Evolutionary conservation across 2,329 filamentous ascomycete species (phyloP).

Genomic region (Botrytis pseudocinerea): DNA sequence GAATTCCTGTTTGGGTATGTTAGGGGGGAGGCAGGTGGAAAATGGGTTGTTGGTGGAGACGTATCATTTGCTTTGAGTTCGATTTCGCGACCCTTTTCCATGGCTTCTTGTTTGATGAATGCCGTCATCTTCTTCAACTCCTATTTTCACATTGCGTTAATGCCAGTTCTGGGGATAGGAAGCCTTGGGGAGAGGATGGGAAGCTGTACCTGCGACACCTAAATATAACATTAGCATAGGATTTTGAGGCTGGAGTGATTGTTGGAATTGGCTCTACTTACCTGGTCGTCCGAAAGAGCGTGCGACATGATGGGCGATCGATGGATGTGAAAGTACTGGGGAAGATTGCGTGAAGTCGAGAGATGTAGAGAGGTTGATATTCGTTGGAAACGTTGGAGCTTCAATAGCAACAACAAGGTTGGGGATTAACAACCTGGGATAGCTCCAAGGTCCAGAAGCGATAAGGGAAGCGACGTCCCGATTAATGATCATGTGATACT

Average conservation of each 20-base stretch:
- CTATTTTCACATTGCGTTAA: conserved; percentile 18
- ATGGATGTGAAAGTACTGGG: conserved; percentile 23
- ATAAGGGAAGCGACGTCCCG: conserved; percentile 34
- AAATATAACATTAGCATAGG: conserved; percentile 32
- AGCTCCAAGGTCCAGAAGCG: conserved; percentile 27
- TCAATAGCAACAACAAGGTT: conserved; percentile 21
- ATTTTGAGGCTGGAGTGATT: conserved; percentile 10
- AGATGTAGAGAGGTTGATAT: conserved; percentile 20
- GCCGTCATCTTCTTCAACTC: conserved; percentile 99
- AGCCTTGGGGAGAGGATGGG: neutral
- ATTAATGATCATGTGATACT: conserved; percentile 30
- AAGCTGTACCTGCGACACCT: conserved; percentile 71
- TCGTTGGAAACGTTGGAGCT: conserved; percentile 30
- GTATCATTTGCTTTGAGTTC: conserved; percentile 92
- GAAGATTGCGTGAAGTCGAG: conserved; percentile 21
- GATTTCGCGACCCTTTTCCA: conserved; percentile 96
- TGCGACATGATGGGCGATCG: conserved; percentile 75
- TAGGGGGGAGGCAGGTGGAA: conserved; percentile 3
- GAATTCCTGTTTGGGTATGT: conserved; percentile 62
- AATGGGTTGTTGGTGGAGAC: conserved; percentile 8
- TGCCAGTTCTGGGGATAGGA: neutral
- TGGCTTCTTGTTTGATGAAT: conserved; percentile 98
- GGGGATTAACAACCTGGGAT: conserved; percentile 13
- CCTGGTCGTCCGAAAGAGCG: conserved; percentile 97
- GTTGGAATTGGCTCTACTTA: conserved; percentile 45